Evolutionary conservation across 306 rosid species (phyloP), one percentile per base, ranked within the genome.

Genomic region (Glycine soja): DNA sequence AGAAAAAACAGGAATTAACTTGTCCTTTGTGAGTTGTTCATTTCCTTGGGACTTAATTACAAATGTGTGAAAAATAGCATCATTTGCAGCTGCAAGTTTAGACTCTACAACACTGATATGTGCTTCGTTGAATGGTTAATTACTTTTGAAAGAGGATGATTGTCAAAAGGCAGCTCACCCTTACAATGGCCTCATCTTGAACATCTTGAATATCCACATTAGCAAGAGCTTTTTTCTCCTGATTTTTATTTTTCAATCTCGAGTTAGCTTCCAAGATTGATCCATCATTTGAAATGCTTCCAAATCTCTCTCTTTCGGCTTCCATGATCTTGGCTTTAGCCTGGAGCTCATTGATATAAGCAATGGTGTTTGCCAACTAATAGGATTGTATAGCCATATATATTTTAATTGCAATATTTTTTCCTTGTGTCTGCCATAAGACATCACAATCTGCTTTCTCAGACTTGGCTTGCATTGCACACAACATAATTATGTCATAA

Each of bases 281-380:
- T n/a, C n/a, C n/a, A n/a, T n/a, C n/a, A n/a, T n/a, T 87, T 18
- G 92, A 89, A 71, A 85, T 78, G 83, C 85, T 74, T 18, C 94
- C 91, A 0, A 75, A 62, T 18, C 80, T 81, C 61, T 84, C 95
- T 80, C 90, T 82, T 30, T 91, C 97, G 0, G 81, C 72, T 79
- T 95, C 97, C 95, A 95, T 87, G 66, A 56, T 78, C 79, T 81
- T 86, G 61, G 93, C 89, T 82, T 93, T 93, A 0, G 90, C 94
- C 78, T 92, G 97, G 71, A 95, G 97, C 83, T 90, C 95, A 12
- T 89, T 88, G 75, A 95, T 95, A 78, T 95, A 95, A 69, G 93
- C 90, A 88, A 95, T 95, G 77, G 99, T 97, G 82, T 95, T 97
- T 4, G 97, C 99, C 12, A 95, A 79, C 40, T 36, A 36, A 36